Conservation (phyloP, 768 basidiomycete genomes). For the Lactarius sanguifluus region DNA sequence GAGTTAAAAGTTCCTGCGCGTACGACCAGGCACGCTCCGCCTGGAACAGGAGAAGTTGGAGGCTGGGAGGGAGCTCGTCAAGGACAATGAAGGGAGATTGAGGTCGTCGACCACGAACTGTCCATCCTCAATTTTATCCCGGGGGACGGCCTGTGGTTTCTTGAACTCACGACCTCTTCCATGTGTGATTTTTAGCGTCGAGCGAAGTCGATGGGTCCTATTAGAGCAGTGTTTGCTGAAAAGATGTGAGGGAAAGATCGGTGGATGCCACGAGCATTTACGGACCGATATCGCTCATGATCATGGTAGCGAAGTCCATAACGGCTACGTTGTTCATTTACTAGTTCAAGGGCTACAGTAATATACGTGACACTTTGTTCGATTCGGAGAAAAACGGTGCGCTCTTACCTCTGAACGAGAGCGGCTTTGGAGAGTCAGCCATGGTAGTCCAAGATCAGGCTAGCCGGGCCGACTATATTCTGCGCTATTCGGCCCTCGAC, state of each 20-base stretch:
- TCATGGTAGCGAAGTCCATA: slow-evolving; percentile 93
- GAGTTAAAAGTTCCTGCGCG: slow-evolving; percentile 70
- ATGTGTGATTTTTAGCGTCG: slow-evolving; percentile 79
- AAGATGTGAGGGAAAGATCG: neutral
- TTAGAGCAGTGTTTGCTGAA: slow-evolving; percentile 88
- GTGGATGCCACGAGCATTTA: neutral
- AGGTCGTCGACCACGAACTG: slow-evolving; percentile 55
- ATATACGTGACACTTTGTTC: neutral
- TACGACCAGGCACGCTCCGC: slow-evolving; percentile 92
- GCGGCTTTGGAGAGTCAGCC: slow-evolving; percentile 16
- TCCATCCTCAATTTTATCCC: slow-evolving; percentile 76
- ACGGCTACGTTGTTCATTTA: slow-evolving; percentile 85
- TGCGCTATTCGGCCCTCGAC: neutral
- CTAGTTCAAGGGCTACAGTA: slow-evolving; percentile 71
- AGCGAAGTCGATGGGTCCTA: slow-evolving; percentile 84
- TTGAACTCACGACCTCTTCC: slow-evolving; percentile 91
- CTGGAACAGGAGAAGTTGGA: slow-evolving; percentile 85
- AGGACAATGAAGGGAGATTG: slow-evolving; percentile 16
- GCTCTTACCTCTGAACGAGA: slow-evolving; percentile 45
- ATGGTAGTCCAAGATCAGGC: slow-evolving; percentile 22
- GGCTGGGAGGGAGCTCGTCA: slow-evolving; percentile 42
- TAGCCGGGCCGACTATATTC: slow-evolving; percentile 24
- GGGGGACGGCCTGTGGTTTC: slow-evolving; percentile 64
- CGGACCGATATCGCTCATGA: slow-evolving; percentile 78
- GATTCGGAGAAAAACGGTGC: neutral